Base-by-base conservation (phyloP, 768 basidiomycete genomes). In the Terana coerulea region DNA sequence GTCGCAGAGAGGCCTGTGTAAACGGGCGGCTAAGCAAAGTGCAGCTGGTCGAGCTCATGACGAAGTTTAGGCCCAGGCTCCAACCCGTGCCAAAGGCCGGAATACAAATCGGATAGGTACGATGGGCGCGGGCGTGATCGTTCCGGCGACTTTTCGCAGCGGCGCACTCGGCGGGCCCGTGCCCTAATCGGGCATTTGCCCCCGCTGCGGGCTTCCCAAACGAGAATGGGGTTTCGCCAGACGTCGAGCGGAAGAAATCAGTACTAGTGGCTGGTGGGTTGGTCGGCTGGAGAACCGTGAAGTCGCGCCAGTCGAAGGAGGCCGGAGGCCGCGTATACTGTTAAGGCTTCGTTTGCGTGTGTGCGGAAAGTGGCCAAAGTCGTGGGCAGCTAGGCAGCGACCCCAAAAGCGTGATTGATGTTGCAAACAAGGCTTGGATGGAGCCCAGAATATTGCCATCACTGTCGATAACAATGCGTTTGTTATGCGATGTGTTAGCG, bases 81-180 rank as follows among this genome's bases (percentile, higher is more conserved):
- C 35, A 49, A 49, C 21, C 11, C 35, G 33, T 25, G 35, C 40
- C 28, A 28, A 42, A 50, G 7, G 39, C n/a, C 31, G 33, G 22
- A 10, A n/a, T 12, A 24, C 29, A 11, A 42, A 43, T 21, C 25
- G 9, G 41, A n/a, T 21, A 50, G 34, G 36, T 37, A 36, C 47
- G 47, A 15, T 6, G 40, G 39, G 37, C 24, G n/a, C 50, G 50
- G 50, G 35, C 45, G 43, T 36, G 50, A 51, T 51, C 50, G 50
- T 19, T 26, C 17, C 17, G 30, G 26, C 34, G 43, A 37, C 51
- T 31, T 14, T 39, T 45, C 44, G 35, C 42, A 34, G 35, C 51
- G 42, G 24, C n/a, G 51, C 43, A 15, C 44, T 46, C 43, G 43
- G 44, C 51, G 51, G 35, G 35, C 17, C 44, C 51, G 51, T 45